These are phyloP conservation scores for Prunus dulcis DNA, from an alignment of 306 rosid genomes.

Conservation along the genomic window DNA sequence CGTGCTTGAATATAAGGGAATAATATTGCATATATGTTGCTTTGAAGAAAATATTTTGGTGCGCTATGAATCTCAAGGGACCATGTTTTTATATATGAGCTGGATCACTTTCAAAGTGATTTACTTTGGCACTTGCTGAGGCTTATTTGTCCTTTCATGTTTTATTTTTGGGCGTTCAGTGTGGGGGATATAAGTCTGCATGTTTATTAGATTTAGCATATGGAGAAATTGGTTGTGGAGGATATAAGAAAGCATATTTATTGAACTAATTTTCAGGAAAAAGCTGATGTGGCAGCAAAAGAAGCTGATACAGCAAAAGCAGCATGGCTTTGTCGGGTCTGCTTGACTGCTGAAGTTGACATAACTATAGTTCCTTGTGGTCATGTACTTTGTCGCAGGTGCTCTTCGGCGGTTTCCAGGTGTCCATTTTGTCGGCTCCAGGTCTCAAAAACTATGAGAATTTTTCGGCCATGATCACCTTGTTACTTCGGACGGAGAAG, in stretches of 20 bases:
- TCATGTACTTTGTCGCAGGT: constrained; percentile 88
- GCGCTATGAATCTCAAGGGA: neutral
- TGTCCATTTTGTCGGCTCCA: constrained; percentile 95
- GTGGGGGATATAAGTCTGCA: neutral
- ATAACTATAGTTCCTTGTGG: constrained; percentile 90
- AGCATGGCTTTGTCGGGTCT: constrained; percentile 91
- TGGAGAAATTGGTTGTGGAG: neutral
- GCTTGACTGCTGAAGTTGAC: constrained; percentile 79
- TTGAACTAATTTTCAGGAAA: constrained; percentile 54
- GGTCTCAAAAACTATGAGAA: constrained; percentile 69
- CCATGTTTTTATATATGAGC: too few species aligned
- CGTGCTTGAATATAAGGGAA: neutral
- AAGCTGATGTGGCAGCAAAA: constrained; percentile 67
- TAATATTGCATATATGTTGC: neutral
- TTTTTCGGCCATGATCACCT: constrained; percentile 63
- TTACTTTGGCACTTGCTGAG: neutral
- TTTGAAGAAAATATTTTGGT: neutral
- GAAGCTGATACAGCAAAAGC: constrained; percentile 94
- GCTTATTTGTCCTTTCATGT: neutral
- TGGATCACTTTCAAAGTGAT: neutral
- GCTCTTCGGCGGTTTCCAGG: constrained; percentile 84
- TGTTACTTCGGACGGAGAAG: neutral
- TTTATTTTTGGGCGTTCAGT: too few species aligned
- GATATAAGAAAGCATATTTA: neutral
- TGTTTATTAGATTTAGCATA: neutral